These are phyloP conservation scores for Venturia carpophila DNA, from an alignment of 2,329 filamentous ascomycete species.

Conservation along the genomic window DNA sequence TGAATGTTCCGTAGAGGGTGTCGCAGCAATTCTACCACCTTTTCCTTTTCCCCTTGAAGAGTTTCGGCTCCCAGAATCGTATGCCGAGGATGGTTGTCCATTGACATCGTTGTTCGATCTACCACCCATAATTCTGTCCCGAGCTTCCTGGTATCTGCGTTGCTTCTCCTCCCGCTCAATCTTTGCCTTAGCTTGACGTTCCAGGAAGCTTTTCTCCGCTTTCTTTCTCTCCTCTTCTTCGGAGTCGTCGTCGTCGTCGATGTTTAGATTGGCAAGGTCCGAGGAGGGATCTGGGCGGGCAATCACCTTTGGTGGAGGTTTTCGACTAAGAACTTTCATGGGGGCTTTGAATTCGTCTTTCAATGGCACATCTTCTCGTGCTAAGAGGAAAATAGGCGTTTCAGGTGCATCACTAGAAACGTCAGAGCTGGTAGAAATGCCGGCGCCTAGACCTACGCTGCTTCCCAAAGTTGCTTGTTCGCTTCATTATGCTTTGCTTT, in stretches of 20 bases:
- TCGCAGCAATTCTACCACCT: conserved; percentile 24
- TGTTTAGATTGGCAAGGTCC: conserved; percentile 38
- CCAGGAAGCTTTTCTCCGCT: conserved; percentile 60
- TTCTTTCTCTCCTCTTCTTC: conserved; percentile 55
- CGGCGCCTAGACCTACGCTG: conserved; percentile 54
- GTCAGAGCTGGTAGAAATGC: conserved; percentile 6
- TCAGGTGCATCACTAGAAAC: conserved; percentile 60
- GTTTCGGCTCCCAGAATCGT: conserved; percentile 19
- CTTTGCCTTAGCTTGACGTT: conserved; percentile 70
- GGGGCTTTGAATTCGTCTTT: conserved; percentile 69
- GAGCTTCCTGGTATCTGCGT: conserved; percentile 77
- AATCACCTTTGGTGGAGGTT: conserved; percentile 53
- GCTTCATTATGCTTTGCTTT: conserved; percentile 72
- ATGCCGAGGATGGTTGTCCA: conserved; percentile 16
- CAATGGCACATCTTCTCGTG: conserved; percentile 54
- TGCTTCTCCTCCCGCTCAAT: conserved; percentile 83
- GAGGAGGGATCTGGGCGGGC: conserved; percentile 36
- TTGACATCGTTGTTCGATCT: conserved; percentile 12
- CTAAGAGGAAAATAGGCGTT: conserved; percentile 67
- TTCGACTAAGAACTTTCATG: conserved; percentile 78
- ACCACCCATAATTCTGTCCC: conserved; percentile 74
- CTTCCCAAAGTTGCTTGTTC: conserved; percentile 81
- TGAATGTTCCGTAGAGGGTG: conserved; percentile 27
- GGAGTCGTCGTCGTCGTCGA: conserved; percentile 54
- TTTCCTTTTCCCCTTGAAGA: conserved; percentile 30